phyloP scores from a whole-genome alignment of 331 rosid species.

The Acacia pycnantha region DNA sequence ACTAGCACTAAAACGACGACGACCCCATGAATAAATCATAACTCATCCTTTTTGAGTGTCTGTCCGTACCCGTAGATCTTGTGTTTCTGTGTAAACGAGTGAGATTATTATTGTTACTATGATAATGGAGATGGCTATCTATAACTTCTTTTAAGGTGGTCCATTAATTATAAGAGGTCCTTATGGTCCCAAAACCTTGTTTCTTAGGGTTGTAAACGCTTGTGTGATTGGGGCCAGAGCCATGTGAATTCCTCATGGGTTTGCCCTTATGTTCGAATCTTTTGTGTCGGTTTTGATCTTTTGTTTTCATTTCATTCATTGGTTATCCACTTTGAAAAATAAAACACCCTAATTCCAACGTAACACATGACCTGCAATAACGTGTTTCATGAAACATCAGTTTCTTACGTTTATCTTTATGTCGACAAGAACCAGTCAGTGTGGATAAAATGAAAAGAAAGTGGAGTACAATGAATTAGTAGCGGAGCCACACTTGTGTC shows the following conservation, averaged over 20 bases:
- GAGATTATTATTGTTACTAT: neutral
- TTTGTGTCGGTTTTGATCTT: slow-evolving; percentile 9
- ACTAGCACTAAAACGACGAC: slow-evolving; percentile 8
- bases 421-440: neutral
- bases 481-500: no score
- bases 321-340: neutral
- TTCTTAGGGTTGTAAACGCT: slow-evolving; percentile 7
- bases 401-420: neutral
- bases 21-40: neutral
- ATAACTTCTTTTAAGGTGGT: slow-evolving; percentile 38
- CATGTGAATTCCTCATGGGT: slow-evolving; percentile 55
- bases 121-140: neutral
- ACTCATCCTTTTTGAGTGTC: neutral
- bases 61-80: neutral
- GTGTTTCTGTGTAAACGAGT: neutral
- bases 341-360: neutral
- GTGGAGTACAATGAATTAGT: no score
- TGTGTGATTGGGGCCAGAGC: slow-evolving; percentile 19
- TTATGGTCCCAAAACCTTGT: slow-evolving; percentile 46
- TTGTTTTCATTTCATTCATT: neutral
- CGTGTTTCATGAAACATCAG: neutral
- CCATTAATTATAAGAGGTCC: slow-evolving; percentile 37
- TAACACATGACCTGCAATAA: neutral
- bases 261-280: neutral
- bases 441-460: neutral